Conservation (phyloP, 257 asterid species). For the Forsythia suspensa region DNA sequence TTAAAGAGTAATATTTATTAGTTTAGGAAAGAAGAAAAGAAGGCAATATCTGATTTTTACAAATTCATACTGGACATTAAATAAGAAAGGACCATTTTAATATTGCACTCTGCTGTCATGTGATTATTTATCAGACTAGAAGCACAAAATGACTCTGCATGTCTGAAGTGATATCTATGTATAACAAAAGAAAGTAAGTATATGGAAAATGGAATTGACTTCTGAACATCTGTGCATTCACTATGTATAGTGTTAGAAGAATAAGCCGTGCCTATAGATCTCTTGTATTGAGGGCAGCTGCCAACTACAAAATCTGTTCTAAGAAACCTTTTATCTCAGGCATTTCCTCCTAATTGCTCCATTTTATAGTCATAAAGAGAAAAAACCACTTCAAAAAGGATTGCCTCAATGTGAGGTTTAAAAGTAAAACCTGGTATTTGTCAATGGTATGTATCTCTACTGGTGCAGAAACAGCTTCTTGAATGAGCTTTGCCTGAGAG, state of each 20-base stretch:
- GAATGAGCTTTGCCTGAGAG: constrained; percentile 78
- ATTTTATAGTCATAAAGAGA: not conserved
- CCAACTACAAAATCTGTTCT: not conserved
- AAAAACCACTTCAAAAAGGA: not conserved
- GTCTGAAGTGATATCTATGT: not conserved
- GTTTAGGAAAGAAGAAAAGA: not conserved
- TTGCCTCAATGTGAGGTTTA: not conserved
- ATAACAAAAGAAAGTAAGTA: not conserved
- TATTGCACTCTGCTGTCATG: not conserved
- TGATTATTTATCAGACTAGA: not conserved
- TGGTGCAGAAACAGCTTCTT: constrained; percentile 53
- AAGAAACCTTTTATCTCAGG: not conserved
- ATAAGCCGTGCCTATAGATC: not conserved
- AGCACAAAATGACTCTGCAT: not conserved
- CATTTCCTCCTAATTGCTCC: not conserved
- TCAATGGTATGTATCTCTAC: constrained; percentile 96
- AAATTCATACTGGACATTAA: not conserved
- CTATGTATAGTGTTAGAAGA: not conserved
- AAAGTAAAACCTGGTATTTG: constrained; percentile 81
- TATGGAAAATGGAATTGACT: not conserved
- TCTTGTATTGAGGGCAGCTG: not conserved
- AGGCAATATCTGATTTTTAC: not conserved
- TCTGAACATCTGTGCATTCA: not conserved
- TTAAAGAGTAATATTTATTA: not conserved
- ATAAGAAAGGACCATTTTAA: not conserved